Base-by-base conservation (phyloP, 495 filamentous ascomycete species). In the Platismatia glauca region DNA sequence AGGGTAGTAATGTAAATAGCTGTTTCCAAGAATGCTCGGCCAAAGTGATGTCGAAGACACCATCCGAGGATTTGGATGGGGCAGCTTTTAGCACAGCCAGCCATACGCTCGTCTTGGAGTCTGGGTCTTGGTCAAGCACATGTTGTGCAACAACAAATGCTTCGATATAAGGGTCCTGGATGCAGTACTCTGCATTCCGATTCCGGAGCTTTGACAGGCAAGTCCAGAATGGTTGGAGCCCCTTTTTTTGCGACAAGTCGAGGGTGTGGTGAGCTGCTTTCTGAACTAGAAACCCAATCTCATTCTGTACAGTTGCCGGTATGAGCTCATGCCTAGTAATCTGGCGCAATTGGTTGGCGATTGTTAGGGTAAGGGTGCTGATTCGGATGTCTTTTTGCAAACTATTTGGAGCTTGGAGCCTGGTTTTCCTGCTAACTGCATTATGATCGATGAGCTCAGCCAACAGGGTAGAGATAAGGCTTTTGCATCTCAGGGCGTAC, bases 1-100 rank as follows among this genome's bases (percentile, higher is more conserved):
- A 76, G 4, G 94, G 93, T 15, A 96, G 73, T 3, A 90, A 70
- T 0, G 82, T 84, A 67, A 93, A 95, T 46, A 91, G 64, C n/a
- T 78, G 74, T 43, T 80, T 79, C 94, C 94, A 98, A 12, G 78
- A 71, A 9, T 71, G 70, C 69, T 98, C 94, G 39, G 95, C 79
- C 16, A 68, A 63, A 16, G 71, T 71, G 34, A 86, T 73, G 66
- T 92, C 81, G 24, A 59, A 53, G 27, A 15, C 0, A 29, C 38
- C 48, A 8, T 67, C 39, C 15, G 37, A 29, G 33, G 59, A 59
- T 37, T 41, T 39, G 7, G 18, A 20, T 18, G 57, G 31, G 7
- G 57, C n/a, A 18, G 77, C 72, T 11, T 73, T 65, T 59, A 84
- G 82, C 4, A 82, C 66, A 20, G 85, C 71, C 68, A 78, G 78